Percentiles rank a stretch among this genome's conserved stretches.
phyloP scores from a whole-genome alignment of 805 yeast species.

The Maudiozyma barnettii region DNA sequence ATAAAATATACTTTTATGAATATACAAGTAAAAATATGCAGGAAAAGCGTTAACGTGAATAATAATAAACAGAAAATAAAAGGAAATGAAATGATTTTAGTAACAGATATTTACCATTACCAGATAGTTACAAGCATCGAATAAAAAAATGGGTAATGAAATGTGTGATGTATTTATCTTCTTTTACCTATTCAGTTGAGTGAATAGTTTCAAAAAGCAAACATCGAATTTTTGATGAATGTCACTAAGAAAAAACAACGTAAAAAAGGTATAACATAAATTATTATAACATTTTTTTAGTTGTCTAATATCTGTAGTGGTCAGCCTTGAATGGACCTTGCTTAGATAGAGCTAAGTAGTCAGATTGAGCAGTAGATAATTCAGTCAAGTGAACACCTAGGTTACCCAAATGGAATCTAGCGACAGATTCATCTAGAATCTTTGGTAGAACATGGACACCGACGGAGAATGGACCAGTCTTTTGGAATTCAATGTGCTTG shows the following conservation, averaged over 20 bases:
- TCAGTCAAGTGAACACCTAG: conserved; percentile 80
- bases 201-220: not conserved
- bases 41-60: not conserved
- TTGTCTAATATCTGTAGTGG: conserved; percentile 86
- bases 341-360: conserved; percentile 82
- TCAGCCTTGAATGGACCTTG: conserved; percentile 98
- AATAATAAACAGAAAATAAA: not conserved
- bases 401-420: conserved; percentile 91
- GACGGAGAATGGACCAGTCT: conserved; percentile 80
- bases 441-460: conserved; percentile 97
- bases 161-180: not conserved
- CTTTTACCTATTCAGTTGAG: conserved; percentile 1
- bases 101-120: not conserved
- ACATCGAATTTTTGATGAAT: not conserved
- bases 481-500: conserved; percentile 79
- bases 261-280: too few species aligned
- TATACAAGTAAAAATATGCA: conserved; percentile 1
- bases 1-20: not conserved
- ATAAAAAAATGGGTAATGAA: not conserved
- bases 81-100: not conserved
- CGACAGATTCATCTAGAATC: conserved; percentile 97
- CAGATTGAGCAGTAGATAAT: conserved; percentile 75
- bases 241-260: not conserved
- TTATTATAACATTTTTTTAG: not conserved
- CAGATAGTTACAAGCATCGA: not conserved